A percentile compares a stretch with the other conserved stretches of the same genome.
phyloP scores from a whole-genome alignment of 352 stramenopile genomes.

The Pythium scleroteichum region DNA sequence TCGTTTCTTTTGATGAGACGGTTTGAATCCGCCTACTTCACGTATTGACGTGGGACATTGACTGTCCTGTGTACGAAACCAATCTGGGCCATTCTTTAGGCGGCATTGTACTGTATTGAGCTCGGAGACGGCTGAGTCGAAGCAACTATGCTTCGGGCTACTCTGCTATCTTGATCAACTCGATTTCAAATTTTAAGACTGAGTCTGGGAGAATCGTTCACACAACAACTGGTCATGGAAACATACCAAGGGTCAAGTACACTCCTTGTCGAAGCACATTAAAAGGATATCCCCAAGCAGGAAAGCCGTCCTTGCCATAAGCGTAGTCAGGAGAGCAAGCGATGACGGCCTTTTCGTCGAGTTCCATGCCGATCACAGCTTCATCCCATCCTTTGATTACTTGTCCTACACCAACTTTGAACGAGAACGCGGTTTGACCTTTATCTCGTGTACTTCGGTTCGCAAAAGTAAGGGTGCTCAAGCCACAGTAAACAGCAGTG shows the following conservation, averaged over 20 bases:
- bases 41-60: no score
- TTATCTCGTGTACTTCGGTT: slow-evolving; percentile 89
- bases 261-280: no score
- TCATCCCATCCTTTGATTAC: slow-evolving; percentile 98
- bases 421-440: slow-evolving; percentile 93
- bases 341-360: slow-evolving; percentile 91
- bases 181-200: slow-evolving; percentile 91
- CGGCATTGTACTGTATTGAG: no score
- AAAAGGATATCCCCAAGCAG: slow-evolving; percentile 91
- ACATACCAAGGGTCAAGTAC: no score
- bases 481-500: no score
- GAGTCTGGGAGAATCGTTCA: slow-evolving; percentile 92
- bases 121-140: no score
- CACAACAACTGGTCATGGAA: no score
- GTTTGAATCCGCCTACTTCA: no score
- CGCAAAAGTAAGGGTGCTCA: no score
- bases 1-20: no score
- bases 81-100: no score
- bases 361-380: slow-evolving; percentile 79
- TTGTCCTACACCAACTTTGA: slow-evolving; percentile 89
- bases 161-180: slow-evolving; percentile 77
- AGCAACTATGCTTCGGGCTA: neutral
- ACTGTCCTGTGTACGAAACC: no score
- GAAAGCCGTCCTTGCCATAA: slow-evolving; percentile 92
- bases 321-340: slow-evolving; percentile 95